A percentile compares a stretch with the other conserved stretches of the same genome.
Conservation (phyloP, 202 grass and related monocot genomes). For the Carex sylvatica region DNA sequence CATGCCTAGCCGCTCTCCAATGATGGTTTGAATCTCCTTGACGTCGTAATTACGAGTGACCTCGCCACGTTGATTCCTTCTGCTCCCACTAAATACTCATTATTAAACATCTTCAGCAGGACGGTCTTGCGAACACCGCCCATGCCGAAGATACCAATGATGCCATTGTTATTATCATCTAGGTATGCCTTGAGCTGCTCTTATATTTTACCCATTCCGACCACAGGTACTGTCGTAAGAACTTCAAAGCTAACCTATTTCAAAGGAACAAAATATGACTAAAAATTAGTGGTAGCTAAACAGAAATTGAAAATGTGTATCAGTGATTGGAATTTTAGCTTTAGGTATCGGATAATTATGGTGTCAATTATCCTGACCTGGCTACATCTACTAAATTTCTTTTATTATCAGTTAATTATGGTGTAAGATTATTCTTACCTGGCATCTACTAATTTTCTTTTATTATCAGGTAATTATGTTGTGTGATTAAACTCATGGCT, state of each 20-base stretch:
- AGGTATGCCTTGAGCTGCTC: constrained; percentile 43
- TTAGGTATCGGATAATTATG: no score
- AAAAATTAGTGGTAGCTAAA: constrained; percentile 6
- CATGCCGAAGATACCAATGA: constrained; percentile 81
- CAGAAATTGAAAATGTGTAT: background rate
- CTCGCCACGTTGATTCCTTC: constrained; percentile 45
- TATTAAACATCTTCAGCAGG: constrained; percentile 75
- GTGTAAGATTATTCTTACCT: constrained; percentile 8
- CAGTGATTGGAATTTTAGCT: background rate
- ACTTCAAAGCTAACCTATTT: constrained; percentile 62
- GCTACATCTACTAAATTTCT: no score
- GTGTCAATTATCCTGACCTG: no score
- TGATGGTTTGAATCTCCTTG: constrained; percentile 54
- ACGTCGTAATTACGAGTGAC: constrained; percentile 45
- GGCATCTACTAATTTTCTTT: no score
- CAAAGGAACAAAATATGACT: background rate
- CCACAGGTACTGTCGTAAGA: constrained; percentile 51
- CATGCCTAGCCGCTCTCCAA: constrained; percentile 57
- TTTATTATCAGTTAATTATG: background rate
- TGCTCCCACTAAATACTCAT: constrained; percentile 55
- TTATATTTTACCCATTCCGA: constrained; percentile 52
- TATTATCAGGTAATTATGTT: no score
- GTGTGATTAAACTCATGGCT: no score
- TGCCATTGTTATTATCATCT: constrained; percentile 40
- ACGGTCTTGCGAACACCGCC: constrained; percentile 83